These are phyloP conservation scores for Tagetes patula DNA, from an alignment of 129 eudicot species.

Conservation along the genomic window DNA sequence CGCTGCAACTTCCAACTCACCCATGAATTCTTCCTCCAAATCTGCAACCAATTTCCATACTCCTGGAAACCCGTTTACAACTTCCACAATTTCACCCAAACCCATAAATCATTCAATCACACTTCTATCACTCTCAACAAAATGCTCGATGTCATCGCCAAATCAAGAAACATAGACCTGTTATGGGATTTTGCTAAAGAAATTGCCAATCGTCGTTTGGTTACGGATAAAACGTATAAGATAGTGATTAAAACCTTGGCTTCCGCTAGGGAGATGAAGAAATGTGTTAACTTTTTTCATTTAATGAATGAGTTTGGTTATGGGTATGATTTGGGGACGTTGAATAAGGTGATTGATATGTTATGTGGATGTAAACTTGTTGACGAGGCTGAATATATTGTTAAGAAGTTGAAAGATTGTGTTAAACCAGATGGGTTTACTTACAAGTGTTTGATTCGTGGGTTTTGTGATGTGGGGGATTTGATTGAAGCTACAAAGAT, in stretches of 20 bases:
- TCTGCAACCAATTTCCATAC: constrained; percentile 72
- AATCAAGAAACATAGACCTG: constrained; percentile 72
- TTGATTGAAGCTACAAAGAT: constrained; percentile 72
- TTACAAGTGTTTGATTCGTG: constrained; percentile 69
- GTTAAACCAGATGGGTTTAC: constrained; percentile 57
- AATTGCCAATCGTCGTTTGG: constrained; percentile 39
- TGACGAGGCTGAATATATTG: constrained; percentile 67
- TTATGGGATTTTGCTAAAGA: constrained; percentile 58
- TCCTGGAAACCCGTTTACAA: constrained; percentile 87
- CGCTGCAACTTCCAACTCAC: constrained; percentile 49
- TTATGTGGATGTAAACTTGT: constrained; percentile 61
- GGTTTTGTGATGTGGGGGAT: constrained; percentile 80
- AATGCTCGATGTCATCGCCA: constrained; percentile 72
- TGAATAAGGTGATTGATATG: constrained; percentile 55
- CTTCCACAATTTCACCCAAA: constrained; percentile 50
- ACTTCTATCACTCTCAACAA: constrained; percentile 64
- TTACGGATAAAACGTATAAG: constrained; percentile 47
- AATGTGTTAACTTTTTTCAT: constrained; percentile 77
- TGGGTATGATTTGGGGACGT: constrained; percentile 51
- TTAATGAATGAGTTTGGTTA: constrained; percentile 66
- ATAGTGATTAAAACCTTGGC: constrained; percentile 62
- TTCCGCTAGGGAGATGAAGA: constrained; percentile 73
- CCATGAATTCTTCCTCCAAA: constrained; percentile 88
- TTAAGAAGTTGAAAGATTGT: constrained; percentile 58
- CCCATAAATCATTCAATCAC: constrained; percentile 56